Conservation (phyloP, 768 basidiomycete species). For the Amanita muscaria region DNA sequence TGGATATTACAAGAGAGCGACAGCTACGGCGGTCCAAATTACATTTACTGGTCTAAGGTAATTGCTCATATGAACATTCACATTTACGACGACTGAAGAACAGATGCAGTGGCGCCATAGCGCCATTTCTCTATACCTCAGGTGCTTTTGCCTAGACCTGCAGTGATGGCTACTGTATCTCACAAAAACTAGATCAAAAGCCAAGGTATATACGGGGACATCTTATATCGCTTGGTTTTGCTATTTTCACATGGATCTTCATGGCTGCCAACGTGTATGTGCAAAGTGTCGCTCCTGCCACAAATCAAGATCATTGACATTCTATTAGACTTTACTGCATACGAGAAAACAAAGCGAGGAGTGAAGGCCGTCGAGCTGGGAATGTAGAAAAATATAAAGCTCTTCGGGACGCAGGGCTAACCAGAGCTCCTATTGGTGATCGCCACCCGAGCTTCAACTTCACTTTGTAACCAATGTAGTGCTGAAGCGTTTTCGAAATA, state of each 20-base stretch:
- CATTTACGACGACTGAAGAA: too few relatives aligned
- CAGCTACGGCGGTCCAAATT: slow-evolving; percentile 45
- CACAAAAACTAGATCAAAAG: slow-evolving; percentile 36
- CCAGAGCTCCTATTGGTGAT: slow-evolving; percentile 51
- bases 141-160: slow-evolving; percentile 21
- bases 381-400: slow-evolving; percentile 43
- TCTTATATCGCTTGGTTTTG: slow-evolving; percentile 45
- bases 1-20: slow-evolving; percentile 58
- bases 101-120: slow-evolving; percentile 42
- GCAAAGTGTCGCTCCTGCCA: slow-evolving; percentile 5
- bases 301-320: too few relatives aligned
- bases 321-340: slow-evolving; percentile 38
- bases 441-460: slow-evolving; percentile 44
- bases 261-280: slow-evolving; percentile 50
- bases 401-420: slow-evolving; percentile 43
- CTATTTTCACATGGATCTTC: slow-evolving; percentile 43
- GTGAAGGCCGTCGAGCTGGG: slow-evolving; percentile 40
- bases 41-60: slow-evolving; percentile 50
- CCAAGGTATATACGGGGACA: slow-evolving; percentile 54
- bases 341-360: slow-evolving; percentile 57
- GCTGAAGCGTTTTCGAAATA: too few relatives aligned
- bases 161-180: not conserved
- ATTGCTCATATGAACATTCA: too few relatives aligned
- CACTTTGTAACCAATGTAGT: slow-evolving; percentile 28
- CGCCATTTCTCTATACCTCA: slow-evolving; percentile 52